Conservation (phyloP, 495 filamentous ascomycete genomes). For the Lentithecium fluviatile region DNA sequence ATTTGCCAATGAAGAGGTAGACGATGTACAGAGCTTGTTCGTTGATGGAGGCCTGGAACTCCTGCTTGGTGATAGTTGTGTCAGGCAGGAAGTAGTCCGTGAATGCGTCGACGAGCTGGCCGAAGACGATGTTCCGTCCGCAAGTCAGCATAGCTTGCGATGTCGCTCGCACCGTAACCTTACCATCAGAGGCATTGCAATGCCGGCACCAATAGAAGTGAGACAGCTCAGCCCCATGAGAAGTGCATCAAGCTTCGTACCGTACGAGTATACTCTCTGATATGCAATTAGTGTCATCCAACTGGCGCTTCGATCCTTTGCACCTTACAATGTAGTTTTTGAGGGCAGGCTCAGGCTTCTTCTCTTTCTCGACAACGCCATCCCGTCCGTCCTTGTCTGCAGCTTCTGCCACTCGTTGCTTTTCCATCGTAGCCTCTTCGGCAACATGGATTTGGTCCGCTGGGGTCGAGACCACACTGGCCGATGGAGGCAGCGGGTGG, state of each 20-base stretch:
- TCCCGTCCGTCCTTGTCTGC: slow-evolving; percentile 1
- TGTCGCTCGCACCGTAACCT: not conserved
- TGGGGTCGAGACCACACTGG: slow-evolving; percentile 7
- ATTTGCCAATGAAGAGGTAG: slow-evolving; percentile 63
- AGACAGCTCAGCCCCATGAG: slow-evolving; percentile 21
- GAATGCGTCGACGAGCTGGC: slow-evolving; percentile 32
- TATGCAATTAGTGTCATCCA: not conserved
- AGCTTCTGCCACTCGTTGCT: slow-evolving; percentile 10
- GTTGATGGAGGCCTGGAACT: slow-evolving; percentile 32
- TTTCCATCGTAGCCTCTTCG: slow-evolving; percentile 10
- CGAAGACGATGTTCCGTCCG: slow-evolving; percentile 30
- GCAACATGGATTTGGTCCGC: slow-evolving; percentile 11
- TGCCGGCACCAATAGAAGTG: slow-evolving; percentile 37
- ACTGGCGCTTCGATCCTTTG: not conserved
- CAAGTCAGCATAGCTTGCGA: slow-evolving; percentile 32
- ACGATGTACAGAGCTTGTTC: slow-evolving; percentile 52
- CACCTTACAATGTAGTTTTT: slow-evolving; percentile 32
- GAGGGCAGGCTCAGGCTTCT: slow-evolving; percentile 24
- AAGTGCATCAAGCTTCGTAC: slow-evolving; percentile 26
- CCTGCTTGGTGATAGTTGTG: slow-evolving; percentile 26
- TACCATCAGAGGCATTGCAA: slow-evolving; percentile 18
- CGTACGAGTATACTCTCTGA: slow-evolving; percentile 34
- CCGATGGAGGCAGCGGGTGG: slow-evolving; percentile 8
- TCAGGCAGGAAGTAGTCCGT: slow-evolving; percentile 32
- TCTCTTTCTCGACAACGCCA: slow-evolving; percentile 6